Evolutionary conservation across 1,284 basidiomycete species (phyloP), one percentile per base, ranked within the genome.

Genomic region (Ceratobasidium sp.): DNA sequence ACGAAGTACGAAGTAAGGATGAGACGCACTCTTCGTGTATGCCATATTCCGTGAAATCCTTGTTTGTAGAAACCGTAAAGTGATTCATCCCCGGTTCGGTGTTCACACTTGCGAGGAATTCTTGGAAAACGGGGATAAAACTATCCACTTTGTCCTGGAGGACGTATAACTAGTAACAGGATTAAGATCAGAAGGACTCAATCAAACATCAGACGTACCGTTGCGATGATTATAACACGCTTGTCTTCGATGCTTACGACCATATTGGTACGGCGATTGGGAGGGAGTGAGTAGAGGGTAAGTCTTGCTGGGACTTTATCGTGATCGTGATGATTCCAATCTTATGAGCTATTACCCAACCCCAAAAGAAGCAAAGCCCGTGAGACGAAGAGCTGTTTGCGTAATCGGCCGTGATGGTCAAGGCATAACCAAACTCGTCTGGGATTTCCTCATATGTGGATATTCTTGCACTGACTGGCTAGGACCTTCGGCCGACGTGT

Each of bases 71-170:
- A 33, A 70, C 68, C 17, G 68, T 46, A 40, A 70, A 70, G 20
- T 59, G 68, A 33, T 57, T 70, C 56, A 70, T 70, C 12, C 68
- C 68, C 1, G 68, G 68, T n/a, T 70, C 68, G 17, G 42, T 46
- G 42, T 66, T 40, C 0, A 66, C 64, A n/a, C 46, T 20, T 9
- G 38, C 38, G 17, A 66, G 42, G 23, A 66, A 66, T 7, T 66
- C 17, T 6, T n/a, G 64, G 15, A 46, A 66, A 9, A 66, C 46
- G 0, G 64, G 54, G 26, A 59, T 70, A 40, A 70, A 70, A 2
- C 38, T 13, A 20, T 59, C 40, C 13, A 33, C n/a, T 59, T 33
- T 33, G 1, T 20, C 40, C 57, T 57, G 12, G n/a, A 46, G 5
- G 9, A 67, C 17, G 10, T 23, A 46, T 42, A 26, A 23, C n/a